Percentiles rank a stretch among this genome's conserved stretches.
Conservation (phyloP, 1,284 basidiomycete genomes). For the Ganoderma boninense region DNA sequence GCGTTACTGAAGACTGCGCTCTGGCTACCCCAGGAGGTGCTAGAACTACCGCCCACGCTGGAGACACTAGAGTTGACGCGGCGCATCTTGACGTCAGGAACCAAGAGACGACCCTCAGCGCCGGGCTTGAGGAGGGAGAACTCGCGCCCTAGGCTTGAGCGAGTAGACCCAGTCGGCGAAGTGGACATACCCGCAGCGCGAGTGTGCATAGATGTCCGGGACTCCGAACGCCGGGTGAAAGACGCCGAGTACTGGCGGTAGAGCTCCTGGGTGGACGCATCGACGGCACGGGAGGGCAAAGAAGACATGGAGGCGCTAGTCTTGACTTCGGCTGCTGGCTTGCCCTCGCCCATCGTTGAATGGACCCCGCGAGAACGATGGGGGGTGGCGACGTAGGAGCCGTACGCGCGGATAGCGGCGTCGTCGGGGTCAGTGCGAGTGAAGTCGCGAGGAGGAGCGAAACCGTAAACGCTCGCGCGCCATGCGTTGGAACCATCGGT, state of each 20-base stretch:
- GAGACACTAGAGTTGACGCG: constrained; percentile 43
- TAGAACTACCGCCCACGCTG: constrained; percentile 34
- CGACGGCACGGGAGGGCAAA: constrained; percentile 27
- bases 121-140: constrained; percentile 60
- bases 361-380: constrained; percentile 57
- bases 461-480: constrained; percentile 65
- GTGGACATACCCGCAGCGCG: constrained; percentile 38
- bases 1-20: constrained; percentile 23
- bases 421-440: constrained; percentile 37
- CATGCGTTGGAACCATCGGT: constrained; percentile 71
- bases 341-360: constrained; percentile 50
- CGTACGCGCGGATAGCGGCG: constrained; percentile 45
- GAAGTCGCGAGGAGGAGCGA: constrained; percentile 45
- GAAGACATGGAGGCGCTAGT: constrained; percentile 27
- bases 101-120: constrained; percentile 70
- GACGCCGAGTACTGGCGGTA: constrained; percentile 62
- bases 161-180: constrained; percentile 43
- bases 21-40: constrained; percentile 33
- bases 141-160: constrained; percentile 46
- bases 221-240: constrained; percentile 59
- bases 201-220: constrained; percentile 49
- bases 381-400: constrained; percentile 57
- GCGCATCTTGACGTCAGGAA: constrained; percentile 66
- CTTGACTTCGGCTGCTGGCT: constrained; percentile 40
- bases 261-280: constrained; percentile 47